phyloP scores from a whole-genome alignment of 116 monocot species.

The Papilionanthe hybrid region DNA sequence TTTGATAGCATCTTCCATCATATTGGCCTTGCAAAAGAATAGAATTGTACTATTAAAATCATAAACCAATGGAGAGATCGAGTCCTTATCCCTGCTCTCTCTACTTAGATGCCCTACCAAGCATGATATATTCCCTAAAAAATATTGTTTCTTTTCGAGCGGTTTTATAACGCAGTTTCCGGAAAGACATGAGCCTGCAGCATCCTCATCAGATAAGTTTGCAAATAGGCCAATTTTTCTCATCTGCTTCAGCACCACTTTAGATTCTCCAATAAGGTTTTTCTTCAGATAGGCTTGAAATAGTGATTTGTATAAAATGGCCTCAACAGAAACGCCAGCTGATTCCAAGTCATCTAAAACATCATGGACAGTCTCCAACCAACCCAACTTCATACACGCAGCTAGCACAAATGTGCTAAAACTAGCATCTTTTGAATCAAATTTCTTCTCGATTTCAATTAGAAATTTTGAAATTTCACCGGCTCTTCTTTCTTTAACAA shows the following conservation, averaged over 20 bases:
- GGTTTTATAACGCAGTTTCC: not conserved
- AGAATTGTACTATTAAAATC: constrained; percentile 75
- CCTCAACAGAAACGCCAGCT: constrained; percentile 27
- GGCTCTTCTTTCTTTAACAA: constrained; percentile 44
- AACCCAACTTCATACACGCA: constrained; percentile 68
- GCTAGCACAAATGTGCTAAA: constrained; percentile 42
- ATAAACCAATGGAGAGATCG: constrained; percentile 28
- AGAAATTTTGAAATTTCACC: constrained; percentile 52
- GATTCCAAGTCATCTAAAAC: constrained; percentile 74
- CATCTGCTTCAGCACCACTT: constrained; percentile 54
- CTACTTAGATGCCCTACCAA: constrained; percentile 35
- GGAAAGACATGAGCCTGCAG: constrained; percentile 2
- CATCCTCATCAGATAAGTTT: constrained; percentile 26
- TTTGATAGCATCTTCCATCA: constrained; percentile 83
- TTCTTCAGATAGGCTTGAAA: constrained; percentile 45
- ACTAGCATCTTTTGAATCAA: constrained; percentile 14
- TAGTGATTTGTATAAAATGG: constrained; percentile 35
- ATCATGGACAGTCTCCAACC: constrained; percentile 79
- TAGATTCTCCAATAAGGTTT: constrained; percentile 42
- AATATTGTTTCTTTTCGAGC: not conserved
- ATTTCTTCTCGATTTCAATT: constrained; percentile 29
- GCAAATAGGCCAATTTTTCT: constrained; percentile 26
- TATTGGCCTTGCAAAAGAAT: constrained; percentile 86
- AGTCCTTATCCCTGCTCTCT: constrained; percentile 30
- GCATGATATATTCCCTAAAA: constrained; percentile 15